These are phyloP conservation scores for Mycena pura DNA, from an alignment of 768 basidiomycete species.

Conservation along the genomic window DNA sequence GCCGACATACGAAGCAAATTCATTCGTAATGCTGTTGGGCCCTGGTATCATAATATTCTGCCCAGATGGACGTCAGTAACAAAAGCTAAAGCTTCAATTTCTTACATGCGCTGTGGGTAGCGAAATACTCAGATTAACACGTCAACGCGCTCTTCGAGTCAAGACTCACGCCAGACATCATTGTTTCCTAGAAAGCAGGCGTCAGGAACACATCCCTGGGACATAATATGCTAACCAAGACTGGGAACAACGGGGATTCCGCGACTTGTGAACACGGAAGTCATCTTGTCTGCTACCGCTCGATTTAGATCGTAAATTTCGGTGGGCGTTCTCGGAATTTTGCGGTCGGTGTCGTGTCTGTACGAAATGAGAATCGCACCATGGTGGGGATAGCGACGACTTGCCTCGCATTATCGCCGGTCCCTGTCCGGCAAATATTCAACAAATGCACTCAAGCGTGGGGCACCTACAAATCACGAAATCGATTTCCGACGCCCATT, in stretches of 20 bases:
- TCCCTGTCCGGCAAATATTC: slow-evolving; percentile 54
- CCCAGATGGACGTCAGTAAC: slow-evolving; percentile 16
- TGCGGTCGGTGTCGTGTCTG: slow-evolving; percentile 86
- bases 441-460: background rate
- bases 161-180: slow-evolving; percentile 89
- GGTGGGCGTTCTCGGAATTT: slow-evolving; percentile 76
- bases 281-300: slow-evolving; percentile 71
- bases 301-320: slow-evolving; percentile 84
- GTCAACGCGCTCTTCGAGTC: too few species aligned
- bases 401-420: slow-evolving; percentile 77
- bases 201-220: background rate
- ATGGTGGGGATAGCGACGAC: background rate
- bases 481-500: slow-evolving; percentile 84
- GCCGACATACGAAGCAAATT: slow-evolving; percentile 67
- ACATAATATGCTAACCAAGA: slow-evolving; percentile 56
- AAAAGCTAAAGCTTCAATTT: too few species aligned
- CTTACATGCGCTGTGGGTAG: slow-evolving; percentile 59
- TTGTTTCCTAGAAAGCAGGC: slow-evolving; percentile 74
- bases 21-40: slow-evolving; percentile 71
- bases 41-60: slow-evolving; percentile 76
- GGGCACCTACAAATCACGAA: slow-evolving; percentile 77
- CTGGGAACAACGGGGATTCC: slow-evolving; percentile 84
- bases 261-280: slow-evolving; percentile 67
- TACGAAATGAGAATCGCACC: background rate
- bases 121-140: background rate